These are phyloP conservation scores for Penstemon davidsonii DNA, from an alignment of 257 asterid genomes.

Conservation along the genomic window DNA sequence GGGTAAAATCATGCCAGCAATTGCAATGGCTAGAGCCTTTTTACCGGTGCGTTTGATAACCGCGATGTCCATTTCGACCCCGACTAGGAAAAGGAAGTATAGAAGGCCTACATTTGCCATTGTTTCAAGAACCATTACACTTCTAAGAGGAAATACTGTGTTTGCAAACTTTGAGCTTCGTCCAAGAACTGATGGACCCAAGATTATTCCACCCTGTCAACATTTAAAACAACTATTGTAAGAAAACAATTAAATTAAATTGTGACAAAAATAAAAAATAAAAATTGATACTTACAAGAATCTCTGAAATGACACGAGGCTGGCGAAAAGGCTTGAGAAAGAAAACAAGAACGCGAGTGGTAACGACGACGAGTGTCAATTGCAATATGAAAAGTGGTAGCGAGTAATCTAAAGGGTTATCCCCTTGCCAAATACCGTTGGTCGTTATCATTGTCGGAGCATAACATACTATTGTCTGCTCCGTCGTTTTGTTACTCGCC, in stretches of 20 bases:
- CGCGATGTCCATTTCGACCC: slow-evolving; percentile 92
- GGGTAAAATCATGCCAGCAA: slow-evolving; percentile 78
- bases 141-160: slow-evolving; percentile 70
- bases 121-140: slow-evolving; percentile 95
- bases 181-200: slow-evolving; percentile 93
- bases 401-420: slow-evolving; percentile 89
- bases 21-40: slow-evolving; percentile 59
- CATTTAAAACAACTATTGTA: not conserved
- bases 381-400: slow-evolving; percentile 89
- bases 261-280: not conserved
- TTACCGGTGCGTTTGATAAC: slow-evolving; percentile 71
- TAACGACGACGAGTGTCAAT: slow-evolving; percentile 62
- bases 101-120: slow-evolving; percentile 97
- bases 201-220: slow-evolving; percentile 75
- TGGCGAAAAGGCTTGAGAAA: slow-evolving; percentile 83
- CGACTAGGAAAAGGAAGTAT: slow-evolving; percentile 81
- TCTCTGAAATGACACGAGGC: slow-evolving; percentile 92
- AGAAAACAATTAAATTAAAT: not conserved
- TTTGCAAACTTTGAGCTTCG: slow-evolving; percentile 48
- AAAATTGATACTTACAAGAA: slow-evolving; percentile 56
- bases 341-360: slow-evolving; percentile 75
- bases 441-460: slow-evolving; percentile 95
- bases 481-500: slow-evolving; percentile 33
- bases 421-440: slow-evolving; percentile 93
- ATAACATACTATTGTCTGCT: slow-evolving; percentile 72